Evolutionary conservation across 305 asterid genomes (phyloP).

Genomic region (Rubia balearica): DNA sequence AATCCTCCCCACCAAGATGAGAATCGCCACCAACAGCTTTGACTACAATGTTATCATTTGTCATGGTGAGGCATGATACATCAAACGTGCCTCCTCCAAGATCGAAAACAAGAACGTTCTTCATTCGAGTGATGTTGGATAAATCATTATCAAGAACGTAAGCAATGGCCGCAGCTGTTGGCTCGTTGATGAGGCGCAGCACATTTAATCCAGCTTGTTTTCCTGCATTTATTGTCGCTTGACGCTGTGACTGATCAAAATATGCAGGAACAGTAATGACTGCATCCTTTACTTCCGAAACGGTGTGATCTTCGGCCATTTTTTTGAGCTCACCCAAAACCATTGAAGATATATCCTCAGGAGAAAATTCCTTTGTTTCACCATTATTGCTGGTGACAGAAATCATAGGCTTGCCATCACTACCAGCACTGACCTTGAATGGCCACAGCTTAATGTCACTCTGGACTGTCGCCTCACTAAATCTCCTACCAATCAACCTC

Average conservation of each 20-base stretch:
- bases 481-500: neutral
- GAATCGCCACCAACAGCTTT: slow-evolving; percentile 10
- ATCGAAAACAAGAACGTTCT: slow-evolving; percentile 16
- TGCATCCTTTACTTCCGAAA: slow-evolving; percentile 9
- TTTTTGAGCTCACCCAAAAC: neutral
- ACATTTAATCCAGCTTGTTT: slow-evolving; percentile 10
- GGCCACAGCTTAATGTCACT: neutral
- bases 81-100: slow-evolving; percentile 9
- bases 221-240: slow-evolving; percentile 15
- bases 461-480: neutral
- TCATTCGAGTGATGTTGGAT: neutral
- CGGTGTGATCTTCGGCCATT: slow-evolving; percentile 11
- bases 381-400: slow-evolving; percentile 8
- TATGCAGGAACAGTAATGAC: slow-evolving; percentile 23
- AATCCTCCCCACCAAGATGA: slow-evolving; percentile 21
- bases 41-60: neutral
- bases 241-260: slow-evolving; percentile 15
- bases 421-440: neutral
- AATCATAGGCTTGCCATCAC: slow-evolving; percentile 14
- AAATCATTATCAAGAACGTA: slow-evolving; percentile 10
- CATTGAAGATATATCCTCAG: slow-evolving; percentile 7
- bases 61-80: neutral
- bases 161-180: slow-evolving; percentile 21
- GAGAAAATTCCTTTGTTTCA: slow-evolving; percentile 6
- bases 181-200: slow-evolving; percentile 14